A percentile compares a stretch with the other conserved stretches of the same genome.
These are phyloP conservation scores for Diaporthe sp. DNA, from an alignment of 2,329 filamentous ascomycete genomes.

Conservation along the genomic window DNA sequence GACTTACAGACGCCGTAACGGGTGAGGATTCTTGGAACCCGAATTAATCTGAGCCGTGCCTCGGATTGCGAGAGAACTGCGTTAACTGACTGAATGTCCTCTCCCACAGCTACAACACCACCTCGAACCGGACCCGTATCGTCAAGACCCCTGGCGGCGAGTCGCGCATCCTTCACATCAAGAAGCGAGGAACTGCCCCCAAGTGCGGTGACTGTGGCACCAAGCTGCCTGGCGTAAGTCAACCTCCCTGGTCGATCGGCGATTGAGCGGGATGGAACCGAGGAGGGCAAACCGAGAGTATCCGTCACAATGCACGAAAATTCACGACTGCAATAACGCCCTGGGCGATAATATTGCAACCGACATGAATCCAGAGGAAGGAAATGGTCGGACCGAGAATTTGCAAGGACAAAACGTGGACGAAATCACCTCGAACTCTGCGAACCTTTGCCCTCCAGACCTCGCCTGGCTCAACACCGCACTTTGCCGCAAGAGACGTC, in stretches of 20 bases:
- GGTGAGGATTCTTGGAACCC: constrained; percentile 68
- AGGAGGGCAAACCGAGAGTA: constrained; percentile 19
- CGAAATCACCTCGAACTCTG: background rate
- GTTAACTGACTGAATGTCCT: constrained; percentile 43
- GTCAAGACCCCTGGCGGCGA: constrained; percentile 97
- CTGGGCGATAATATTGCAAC: background rate
- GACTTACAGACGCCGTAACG: constrained; percentile 83
- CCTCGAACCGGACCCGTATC: constrained; percentile 95
- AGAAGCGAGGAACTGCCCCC: constrained; percentile 98
- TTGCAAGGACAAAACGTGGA: background rate
- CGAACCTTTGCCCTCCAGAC: constrained; percentile 15
- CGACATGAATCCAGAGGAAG: background rate
- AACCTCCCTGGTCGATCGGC: constrained; percentile 41
- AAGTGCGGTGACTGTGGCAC: constrained; percentile 99
- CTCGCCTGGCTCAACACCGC: background rate
- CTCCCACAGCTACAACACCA: constrained; percentile 91
- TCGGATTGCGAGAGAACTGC: constrained; percentile 8
- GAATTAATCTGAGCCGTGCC: constrained; percentile 35
- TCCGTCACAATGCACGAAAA: constrained; percentile 4
- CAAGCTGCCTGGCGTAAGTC: constrained; percentile 98
- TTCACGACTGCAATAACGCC: background rate
- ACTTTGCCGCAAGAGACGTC: background rate
- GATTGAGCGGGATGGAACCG: constrained; percentile 18
- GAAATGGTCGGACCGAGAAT: background rate
- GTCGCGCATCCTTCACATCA: constrained; percentile 97